A percentile compares a stretch with the other conserved stretches of the same genome.
Conservation (phyloP, 495 filamentous ascomycete genomes). For the Pseudevernia furfuracea region DNA sequence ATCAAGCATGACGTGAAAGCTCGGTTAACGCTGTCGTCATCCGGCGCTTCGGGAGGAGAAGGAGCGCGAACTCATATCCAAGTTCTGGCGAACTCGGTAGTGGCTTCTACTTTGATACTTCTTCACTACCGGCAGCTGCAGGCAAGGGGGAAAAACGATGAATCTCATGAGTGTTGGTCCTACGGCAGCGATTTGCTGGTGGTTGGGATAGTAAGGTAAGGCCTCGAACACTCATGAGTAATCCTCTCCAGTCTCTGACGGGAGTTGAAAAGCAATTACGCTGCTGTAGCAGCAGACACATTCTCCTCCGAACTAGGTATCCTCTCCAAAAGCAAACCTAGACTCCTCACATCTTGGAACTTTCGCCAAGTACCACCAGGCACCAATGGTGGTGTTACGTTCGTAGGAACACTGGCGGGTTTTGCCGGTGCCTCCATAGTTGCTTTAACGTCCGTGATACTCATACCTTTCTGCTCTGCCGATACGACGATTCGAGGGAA, state of each 20-base stretch:
- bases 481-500: conserved; percentile 17
- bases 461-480: conserved; percentile 59
- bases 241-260: background rate
- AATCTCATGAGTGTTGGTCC: conserved; percentile 29
- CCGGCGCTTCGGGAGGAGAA: conserved; percentile 66
- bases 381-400: conserved; percentile 86
- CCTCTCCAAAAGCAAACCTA: conserved; percentile 62
- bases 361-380: conserved; percentile 72
- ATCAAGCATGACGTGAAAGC: conserved; percentile 84
- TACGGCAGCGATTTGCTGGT: conserved; percentile 43
- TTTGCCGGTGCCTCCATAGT: conserved; percentile 66
- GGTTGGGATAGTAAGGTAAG: conserved; percentile 47
- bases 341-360: conserved; percentile 77
- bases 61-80: conserved; percentile 77
- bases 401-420: conserved; percentile 64
- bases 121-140: conserved; percentile 61
- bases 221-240: background rate
- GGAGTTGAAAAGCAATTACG: conserved; percentile 57
- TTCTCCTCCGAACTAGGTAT: conserved; percentile 95
- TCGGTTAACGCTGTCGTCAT: conserved; percentile 65
- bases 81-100: conserved; percentile 81
- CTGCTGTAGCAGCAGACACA: conserved; percentile 84
- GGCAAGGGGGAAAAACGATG: conserved; percentile 32
- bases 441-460: conserved; percentile 52
- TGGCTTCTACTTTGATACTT: conserved; percentile 65